Conservation (phyloP, 345 rosid species). For the Carallia brachiata region DNA sequence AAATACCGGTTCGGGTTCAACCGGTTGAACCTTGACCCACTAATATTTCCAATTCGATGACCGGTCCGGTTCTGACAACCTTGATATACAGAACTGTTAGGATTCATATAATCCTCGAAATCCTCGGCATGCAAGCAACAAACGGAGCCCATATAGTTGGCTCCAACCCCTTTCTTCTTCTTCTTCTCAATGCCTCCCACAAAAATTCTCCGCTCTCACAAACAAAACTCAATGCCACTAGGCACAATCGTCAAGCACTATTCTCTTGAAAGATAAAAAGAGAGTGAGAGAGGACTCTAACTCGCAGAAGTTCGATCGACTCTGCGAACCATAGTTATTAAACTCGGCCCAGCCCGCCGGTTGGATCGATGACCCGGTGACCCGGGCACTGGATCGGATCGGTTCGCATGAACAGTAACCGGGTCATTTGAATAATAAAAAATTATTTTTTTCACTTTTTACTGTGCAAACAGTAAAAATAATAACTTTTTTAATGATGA, state of each 20-base stretch:
- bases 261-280: conserved; percentile 7
- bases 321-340: not conserved
- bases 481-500: no score
- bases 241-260: conserved; percentile 20
- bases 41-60: no score
- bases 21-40: no score
- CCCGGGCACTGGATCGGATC: no score
- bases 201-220: conserved; percentile 20
- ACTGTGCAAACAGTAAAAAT: no score
- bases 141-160: conserved; percentile 74
- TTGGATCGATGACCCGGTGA: no score
- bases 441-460: no score
- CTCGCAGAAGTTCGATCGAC: conserved; percentile 48
- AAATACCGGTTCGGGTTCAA: no score
- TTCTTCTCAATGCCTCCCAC: conserved; percentile 6
- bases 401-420: no score
- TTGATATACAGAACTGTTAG: conserved; percentile 64
- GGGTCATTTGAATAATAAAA: no score
- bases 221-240: conserved; percentile 13
- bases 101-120: conserved; percentile 73
- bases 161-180: conserved; percentile 26
- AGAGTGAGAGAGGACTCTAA: conserved; percentile 48
- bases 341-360: no score
- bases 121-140: conserved; percentile 71
- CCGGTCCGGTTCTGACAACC: conserved; percentile 37